Conservation (phyloP, 176 grass and related monocot genomes). For the Lolium perenne region DNA sequence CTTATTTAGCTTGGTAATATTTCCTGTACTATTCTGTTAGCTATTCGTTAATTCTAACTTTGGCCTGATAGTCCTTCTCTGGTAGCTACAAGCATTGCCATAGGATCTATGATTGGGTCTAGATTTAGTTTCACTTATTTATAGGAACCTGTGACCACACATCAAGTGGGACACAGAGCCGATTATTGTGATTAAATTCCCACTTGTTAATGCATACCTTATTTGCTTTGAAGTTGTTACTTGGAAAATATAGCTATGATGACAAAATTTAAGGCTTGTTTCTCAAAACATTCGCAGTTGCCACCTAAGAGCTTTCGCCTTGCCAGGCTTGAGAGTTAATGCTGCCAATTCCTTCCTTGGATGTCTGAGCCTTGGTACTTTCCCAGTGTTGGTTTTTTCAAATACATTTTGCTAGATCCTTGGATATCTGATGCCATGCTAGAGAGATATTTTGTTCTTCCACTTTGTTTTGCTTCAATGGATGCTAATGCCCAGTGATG, state of each 20-base stretch:
- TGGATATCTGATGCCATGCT: slow-evolving; percentile 55
- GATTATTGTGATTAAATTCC: slow-evolving; percentile 76
- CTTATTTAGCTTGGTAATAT: too few relatives aligned
- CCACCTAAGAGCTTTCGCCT: slow-evolving; percentile 58
- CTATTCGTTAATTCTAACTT: background rate
- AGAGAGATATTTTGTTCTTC: background rate
- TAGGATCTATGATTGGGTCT: slow-evolving; percentile 29
- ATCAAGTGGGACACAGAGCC: slow-evolving; percentile 62
- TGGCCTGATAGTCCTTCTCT: slow-evolving; percentile 76
- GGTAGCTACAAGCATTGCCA: slow-evolving; percentile 43
- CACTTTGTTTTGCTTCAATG: background rate
- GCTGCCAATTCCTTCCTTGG: slow-evolving; percentile 62
- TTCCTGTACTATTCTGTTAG: background rate
- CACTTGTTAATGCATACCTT: too few relatives aligned
- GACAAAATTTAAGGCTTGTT: slow-evolving; percentile 56
- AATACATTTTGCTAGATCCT: slow-evolving; percentile 23
- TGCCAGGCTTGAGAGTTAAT: slow-evolving; percentile 58
- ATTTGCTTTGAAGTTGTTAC: background rate
- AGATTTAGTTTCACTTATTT: slow-evolving; percentile 68
- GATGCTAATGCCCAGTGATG: background rate
- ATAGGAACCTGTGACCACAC: slow-evolving; percentile 51
- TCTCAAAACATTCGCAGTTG: slow-evolving; percentile 74
- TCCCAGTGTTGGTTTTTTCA: background rate
- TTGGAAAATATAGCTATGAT: background rate
- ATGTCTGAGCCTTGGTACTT: slow-evolving; percentile 46